Percentiles rank a stretch among this genome's conserved stretches.
Evolutionary conservation across 805 yeast genomes (phyloP).

Genomic region (Blastobotrys parvus): DNA sequence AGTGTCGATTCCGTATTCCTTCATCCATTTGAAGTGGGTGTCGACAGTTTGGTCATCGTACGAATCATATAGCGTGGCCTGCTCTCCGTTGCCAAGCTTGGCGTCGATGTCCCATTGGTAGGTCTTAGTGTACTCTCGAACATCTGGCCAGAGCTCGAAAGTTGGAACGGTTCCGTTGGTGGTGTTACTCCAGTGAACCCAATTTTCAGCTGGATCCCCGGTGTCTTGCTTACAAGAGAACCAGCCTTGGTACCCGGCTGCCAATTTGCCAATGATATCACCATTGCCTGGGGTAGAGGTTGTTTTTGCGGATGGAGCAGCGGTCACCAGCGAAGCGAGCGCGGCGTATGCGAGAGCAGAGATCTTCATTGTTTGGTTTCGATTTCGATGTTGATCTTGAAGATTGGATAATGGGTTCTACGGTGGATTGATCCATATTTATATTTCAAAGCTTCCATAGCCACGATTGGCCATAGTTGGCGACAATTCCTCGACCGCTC

Average conservation of each 20-base stretch:
- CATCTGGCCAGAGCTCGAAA: slow-evolving; percentile 4
- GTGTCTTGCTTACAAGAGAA: not conserved
- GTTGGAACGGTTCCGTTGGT: not conserved
- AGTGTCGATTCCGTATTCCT: slow-evolving; percentile 1
- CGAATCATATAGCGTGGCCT: not conserved
- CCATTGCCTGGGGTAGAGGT: not conserved
- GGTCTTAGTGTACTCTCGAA: not conserved
- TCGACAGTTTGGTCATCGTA: slow-evolving; percentile 2
- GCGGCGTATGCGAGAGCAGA: too few relatives aligned
- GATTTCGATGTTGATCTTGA: too few relatives aligned
- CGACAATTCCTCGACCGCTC: too few relatives aligned
- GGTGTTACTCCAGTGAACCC: slow-evolving; percentile 4
- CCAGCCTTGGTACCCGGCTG: slow-evolving; percentile 3
- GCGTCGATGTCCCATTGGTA: slow-evolving; percentile 1
- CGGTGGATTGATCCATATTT: too few relatives aligned
- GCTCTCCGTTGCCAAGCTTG: slow-evolving; percentile 1
- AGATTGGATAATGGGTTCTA: too few relatives aligned
- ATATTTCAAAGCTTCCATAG: too few relatives aligned
- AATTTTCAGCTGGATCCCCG: not conserved
- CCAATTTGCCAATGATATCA: not conserved
- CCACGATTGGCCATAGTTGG: too few relatives aligned
- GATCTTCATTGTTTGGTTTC: too few relatives aligned
- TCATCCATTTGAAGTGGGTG: slow-evolving; percentile 3
- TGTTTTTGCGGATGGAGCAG: too few relatives aligned
- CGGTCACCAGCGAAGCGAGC: too few relatives aligned